These are phyloP conservation scores for Diplogelasinospora grovesii DNA, from an alignment of 495 filamentous ascomycete species.

Conservation along the genomic window DNA sequence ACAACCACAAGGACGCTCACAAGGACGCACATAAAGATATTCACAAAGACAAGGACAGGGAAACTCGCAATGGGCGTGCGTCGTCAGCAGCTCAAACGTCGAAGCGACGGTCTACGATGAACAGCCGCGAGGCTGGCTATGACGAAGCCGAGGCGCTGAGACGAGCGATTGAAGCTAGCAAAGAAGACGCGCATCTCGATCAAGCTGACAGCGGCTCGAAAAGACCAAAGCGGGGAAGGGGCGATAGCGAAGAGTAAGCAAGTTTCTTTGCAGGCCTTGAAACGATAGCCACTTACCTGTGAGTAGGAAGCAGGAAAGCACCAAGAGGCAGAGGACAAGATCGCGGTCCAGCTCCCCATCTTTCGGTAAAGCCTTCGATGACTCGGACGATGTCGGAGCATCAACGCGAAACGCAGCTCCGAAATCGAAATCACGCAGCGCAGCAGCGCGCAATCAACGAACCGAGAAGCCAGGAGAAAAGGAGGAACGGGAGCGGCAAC, in stretches of 20 bases:
- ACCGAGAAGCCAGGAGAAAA: slow-evolving; percentile 57
- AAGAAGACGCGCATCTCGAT: slow-evolving; percentile 53
- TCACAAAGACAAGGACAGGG: too few species aligned
- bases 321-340: slow-evolving; percentile 66
- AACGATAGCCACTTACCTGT: slow-evolving; percentile 7
- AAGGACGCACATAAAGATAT: too few species aligned
- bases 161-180: slow-evolving; percentile 91
- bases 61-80: slow-evolving; percentile 37
- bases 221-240: slow-evolving; percentile 75
- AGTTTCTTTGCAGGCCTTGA: slow-evolving; percentile 3
- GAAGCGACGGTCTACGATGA: slow-evolving; percentile 94
- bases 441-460: slow-evolving; percentile 55
- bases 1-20: too few species aligned
- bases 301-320: slow-evolving; percentile 39
- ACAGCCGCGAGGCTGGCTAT: slow-evolving; percentile 90
- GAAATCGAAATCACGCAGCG: slow-evolving; percentile 57
- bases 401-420: slow-evolving; percentile 39
- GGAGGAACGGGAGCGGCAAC: slow-evolving; percentile 64
- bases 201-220: slow-evolving; percentile 45
- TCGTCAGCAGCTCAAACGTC: slow-evolving; percentile 44
- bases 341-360: slow-evolving; percentile 62
- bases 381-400: slow-evolving; percentile 65
- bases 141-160: slow-evolving; percentile 89
- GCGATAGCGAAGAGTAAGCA: slow-evolving; percentile 87
- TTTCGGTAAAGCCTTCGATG: slow-evolving; percentile 40